A percentile compares a stretch with the other conserved stretches of the same genome.
Evolutionary conservation across 2,329 filamentous ascomycete genomes (phyloP).

Genomic region (Sclerotinia sclerotiorum): DNA sequence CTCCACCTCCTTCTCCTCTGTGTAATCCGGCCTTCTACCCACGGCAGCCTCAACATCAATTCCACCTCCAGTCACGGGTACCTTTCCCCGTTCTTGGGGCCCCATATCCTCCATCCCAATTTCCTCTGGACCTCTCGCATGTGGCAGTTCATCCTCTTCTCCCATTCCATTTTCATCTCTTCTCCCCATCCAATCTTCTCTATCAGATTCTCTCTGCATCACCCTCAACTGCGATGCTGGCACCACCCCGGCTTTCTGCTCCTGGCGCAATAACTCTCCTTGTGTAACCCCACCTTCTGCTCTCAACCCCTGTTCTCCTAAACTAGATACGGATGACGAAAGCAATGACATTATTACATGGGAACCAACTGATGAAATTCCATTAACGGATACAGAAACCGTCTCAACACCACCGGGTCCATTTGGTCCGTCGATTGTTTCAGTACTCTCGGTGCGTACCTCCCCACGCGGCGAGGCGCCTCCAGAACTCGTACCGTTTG

Average conservation of each 20-base stretch:
- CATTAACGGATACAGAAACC: conserved; percentile 73
- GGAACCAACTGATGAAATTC: conserved; percentile 53
- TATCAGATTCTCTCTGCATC: conserved; percentile 38
- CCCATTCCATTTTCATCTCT: conserved; percentile 37
- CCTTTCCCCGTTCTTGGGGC: conserved; percentile 55
- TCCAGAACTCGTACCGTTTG: conserved; percentile 17
- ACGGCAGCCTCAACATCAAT: conserved; percentile 63
- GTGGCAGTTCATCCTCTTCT: conserved; percentile 66
- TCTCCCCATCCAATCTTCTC: neutral
- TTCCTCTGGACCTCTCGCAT: conserved; percentile 79
- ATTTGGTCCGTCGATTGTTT: conserved; percentile 79
- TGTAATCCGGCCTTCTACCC: conserved; percentile 45
- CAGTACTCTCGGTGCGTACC: conserved; percentile 70
- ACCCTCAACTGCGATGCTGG: conserved; percentile 59
- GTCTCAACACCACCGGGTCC: conserved; percentile 79
- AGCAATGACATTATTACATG: conserved; percentile 39
- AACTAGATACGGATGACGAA: conserved; percentile 31
- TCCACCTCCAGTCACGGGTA: conserved; percentile 41
- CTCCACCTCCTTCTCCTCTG: conserved; percentile 46
- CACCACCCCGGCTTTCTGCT: conserved; percentile 78
- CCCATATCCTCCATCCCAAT: conserved; percentile 88
- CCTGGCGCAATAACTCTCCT: conserved; percentile 80
- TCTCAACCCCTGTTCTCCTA: conserved; percentile 32
- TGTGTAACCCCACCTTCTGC: conserved; percentile 66
- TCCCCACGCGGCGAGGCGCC: conserved; percentile 44